Evolutionary conservation across 2,329 filamentous ascomycete species (phyloP), one percentile per base, ranked within the genome.

Genomic region (Fusarium sp.): DNA sequence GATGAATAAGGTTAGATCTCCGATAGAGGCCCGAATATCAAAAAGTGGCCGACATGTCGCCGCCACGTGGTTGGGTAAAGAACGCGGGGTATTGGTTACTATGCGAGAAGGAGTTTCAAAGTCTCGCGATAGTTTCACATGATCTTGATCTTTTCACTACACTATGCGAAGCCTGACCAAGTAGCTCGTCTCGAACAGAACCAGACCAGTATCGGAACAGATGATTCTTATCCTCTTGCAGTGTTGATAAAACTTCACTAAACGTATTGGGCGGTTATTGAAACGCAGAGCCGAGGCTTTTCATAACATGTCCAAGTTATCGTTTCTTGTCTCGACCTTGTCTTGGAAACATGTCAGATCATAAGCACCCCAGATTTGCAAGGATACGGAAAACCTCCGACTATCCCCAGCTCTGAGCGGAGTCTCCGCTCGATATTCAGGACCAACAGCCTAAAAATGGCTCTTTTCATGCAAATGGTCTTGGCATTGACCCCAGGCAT

Each of bases 11-110:
- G 62, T 42, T 65, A 65, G 47, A 45, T 48, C 34, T 32, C 53
- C 62, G 62, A 46, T 11, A 48, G 60, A 65, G 62, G 63, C 42
- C 61, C 63, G 63, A 66, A 54, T 60, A 25, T 47, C 12, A 6
- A 12, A 59, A 22, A 54, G 32, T 22, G 18, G 8, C 63, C 54
- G 63, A 66, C 46, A 66, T 66, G 54, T 59, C 53, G 37, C 63
- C 63, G 63, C 24, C 47, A 42, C 32, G 32, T 60, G 29, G 34
- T 49, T 66, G 32, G 37, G 44, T 34, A 44, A 11, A 25, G 24
- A 34, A 49, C 25, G 60, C 54, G 63, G 63, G 54, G 60, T 37
- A 52, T 20, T 25, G 24, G 32, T n/a, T 4, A 32, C 20, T 14
- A 34, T 18, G 20, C 37, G 27, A 12, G 9, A 4, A 27, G n/a